Evolutionary conservation across 768 basidiomycete genomes (phyloP).

Genomic region (Hygrophorus russula): DNA sequence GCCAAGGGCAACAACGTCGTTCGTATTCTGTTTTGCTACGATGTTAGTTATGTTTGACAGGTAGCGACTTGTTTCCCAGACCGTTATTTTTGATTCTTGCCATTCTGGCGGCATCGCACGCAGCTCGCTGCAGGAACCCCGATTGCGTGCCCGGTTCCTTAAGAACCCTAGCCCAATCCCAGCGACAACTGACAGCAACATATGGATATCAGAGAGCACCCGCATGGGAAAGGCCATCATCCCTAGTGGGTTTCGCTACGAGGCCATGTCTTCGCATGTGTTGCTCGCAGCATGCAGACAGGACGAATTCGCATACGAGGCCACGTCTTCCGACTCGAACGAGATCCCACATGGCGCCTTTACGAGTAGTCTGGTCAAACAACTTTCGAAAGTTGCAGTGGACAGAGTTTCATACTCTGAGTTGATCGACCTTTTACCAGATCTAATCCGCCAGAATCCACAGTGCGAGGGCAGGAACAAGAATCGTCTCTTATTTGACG

Average conservation of each 20-base stretch:
- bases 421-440: background rate
- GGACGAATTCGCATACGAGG: background rate
- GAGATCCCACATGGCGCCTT: background rate
- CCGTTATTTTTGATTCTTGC: background rate
- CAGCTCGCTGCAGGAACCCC: background rate
- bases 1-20: constrained; percentile 1
- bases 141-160: background rate
- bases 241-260: background rate
- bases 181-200: background rate
- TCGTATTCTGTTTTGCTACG: background rate
- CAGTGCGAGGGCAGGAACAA: constrained; percentile 5
- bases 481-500: background rate
- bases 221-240: background rate
- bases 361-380: background rate
- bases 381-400: background rate
- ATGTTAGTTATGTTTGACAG: background rate
- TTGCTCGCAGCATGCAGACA: constrained; percentile 1
- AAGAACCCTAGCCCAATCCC: background rate
- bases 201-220: background rate
- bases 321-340: background rate
- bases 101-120: constrained; percentile 1
- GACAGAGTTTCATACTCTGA: background rate
- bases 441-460: background rate
- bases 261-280: constrained; percentile 1
- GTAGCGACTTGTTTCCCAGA: background rate